Percentiles rank a stretch among this genome's conserved stretches.
phyloP scores from a whole-genome alignment of 805 yeast genomes.

The Candida vaughaniae region DNA sequence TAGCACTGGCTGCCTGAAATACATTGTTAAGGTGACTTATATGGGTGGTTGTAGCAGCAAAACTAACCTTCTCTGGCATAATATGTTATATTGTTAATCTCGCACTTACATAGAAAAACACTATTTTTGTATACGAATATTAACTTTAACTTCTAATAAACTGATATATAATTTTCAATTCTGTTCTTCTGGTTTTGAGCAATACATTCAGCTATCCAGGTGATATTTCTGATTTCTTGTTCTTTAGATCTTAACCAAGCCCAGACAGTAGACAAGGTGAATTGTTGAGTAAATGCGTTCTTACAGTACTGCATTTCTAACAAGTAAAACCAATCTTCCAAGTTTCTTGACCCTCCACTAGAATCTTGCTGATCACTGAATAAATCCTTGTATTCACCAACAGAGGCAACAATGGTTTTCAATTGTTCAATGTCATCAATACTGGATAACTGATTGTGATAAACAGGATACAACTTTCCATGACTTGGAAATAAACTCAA shows the following conservation, averaged over 20 bases:
- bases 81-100: too few species aligned
- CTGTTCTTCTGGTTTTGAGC: conserved; percentile 97
- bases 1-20: conserved; percentile 29
- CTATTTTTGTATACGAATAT: too few species aligned
- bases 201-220: conserved; percentile 99
- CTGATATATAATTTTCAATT: conserved; percentile 86
- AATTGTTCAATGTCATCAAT: conserved; percentile 87
- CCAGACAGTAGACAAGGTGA: conserved; percentile 86
- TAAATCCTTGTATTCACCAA: conserved; percentile 65
- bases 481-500: conserved; percentile 70
- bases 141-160: conserved; percentile 65
- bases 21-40: conserved; percentile 39
- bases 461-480: conserved; percentile 76
- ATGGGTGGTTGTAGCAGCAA: conserved; percentile 37
- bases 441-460: conserved; percentile 63
- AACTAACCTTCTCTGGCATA: conserved; percentile 12
- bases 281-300: conserved; percentile 95
- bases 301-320: conserved; percentile 90
- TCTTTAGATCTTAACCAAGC: conserved; percentile 96
- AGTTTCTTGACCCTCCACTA: conserved; percentile 46
- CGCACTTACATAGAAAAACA: too few species aligned
- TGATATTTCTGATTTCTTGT: conserved; percentile 93
- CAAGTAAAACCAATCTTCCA: conserved; percentile 93
- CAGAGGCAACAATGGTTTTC: conserved; percentile 58
- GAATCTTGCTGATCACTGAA: conserved; percentile 39